phyloP scores from a whole-genome alignment of 2,329 filamentous ascomycete genomes.

The Ascochyta rabiei region DNA sequence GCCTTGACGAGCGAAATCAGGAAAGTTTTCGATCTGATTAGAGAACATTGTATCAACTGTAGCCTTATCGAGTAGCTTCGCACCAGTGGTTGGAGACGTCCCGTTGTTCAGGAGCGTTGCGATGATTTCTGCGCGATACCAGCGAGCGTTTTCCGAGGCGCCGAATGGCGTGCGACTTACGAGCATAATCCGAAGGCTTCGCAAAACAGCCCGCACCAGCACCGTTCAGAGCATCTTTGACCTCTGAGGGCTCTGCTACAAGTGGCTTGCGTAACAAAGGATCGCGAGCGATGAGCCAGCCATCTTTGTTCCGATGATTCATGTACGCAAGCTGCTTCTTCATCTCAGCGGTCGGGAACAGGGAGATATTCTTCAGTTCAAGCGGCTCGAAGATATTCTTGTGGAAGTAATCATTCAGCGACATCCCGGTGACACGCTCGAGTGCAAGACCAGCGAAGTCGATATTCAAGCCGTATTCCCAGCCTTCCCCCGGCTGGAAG shows the following conservation, averaged over 20 bases:
- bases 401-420: constrained; percentile 53
- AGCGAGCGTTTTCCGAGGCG: constrained; percentile 7
- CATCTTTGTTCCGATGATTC: constrained; percentile 58
- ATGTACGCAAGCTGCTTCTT: constrained; percentile 61
- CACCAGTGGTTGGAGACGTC: constrained; percentile 61
- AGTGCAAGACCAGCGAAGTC: constrained; percentile 56
- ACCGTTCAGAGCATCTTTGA: constrained; percentile 59
- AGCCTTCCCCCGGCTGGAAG: constrained; percentile 66
- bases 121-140: constrained; percentile 58
- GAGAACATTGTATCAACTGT: constrained; percentile 69
- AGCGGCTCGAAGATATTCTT: constrained; percentile 54
- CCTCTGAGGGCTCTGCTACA: constrained; percentile 49
- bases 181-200: constrained; percentile 63
- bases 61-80: constrained; percentile 59
- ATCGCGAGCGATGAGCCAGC: constrained; percentile 49
- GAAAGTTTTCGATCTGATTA: constrained; percentile 63
- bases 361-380: constrained; percentile 56
- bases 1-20: constrained; percentile 56
- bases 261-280: constrained; percentile 59
- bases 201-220: constrained; percentile 68
- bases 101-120: constrained; percentile 68
- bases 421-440: constrained; percentile 51
- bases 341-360: constrained; percentile 64
- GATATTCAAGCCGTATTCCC: constrained; percentile 59
- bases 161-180: constrained; percentile 47